Evolutionary conservation across 2,329 filamentous ascomycete genomes (phyloP).

Genomic region (Aspergillus sp.): DNA sequence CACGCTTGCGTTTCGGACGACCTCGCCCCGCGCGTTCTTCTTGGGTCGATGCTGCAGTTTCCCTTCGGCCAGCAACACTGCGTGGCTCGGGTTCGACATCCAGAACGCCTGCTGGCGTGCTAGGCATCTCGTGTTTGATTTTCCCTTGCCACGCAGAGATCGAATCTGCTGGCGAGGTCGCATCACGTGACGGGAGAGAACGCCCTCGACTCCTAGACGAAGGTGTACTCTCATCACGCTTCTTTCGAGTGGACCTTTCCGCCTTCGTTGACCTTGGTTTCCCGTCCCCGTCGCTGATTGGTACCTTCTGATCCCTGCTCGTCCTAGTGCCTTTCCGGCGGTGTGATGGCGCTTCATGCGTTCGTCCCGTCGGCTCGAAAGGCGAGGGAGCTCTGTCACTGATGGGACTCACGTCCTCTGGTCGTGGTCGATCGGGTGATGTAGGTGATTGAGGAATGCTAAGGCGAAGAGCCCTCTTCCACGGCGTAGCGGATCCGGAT

Average conservation of each 20-base stretch:
- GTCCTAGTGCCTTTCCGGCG: slow-evolving; percentile 11
- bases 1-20: slow-evolving; percentile 36
- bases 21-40: slow-evolving; percentile 23
- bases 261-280: slow-evolving; percentile 9
- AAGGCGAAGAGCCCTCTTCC: slow-evolving; percentile 33
- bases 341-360: slow-evolving; percentile 16
- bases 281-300: too few relatives aligned
- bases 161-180: slow-evolving; percentile 17
- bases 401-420: slow-evolving; percentile 40
- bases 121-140: slow-evolving; percentile 27
- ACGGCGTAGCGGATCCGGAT: slow-evolving; percentile 35
- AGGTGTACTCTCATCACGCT: slow-evolving; percentile 26
- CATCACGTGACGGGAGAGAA: slow-evolving; percentile 30
- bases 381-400: slow-evolving; percentile 36
- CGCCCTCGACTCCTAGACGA: slow-evolving; percentile 31
- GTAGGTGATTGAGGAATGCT: slow-evolving; percentile 29
- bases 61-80: slow-evolving; percentile 21
- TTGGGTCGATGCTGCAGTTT: not conserved
- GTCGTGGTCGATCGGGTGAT: slow-evolving; percentile 34
- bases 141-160: slow-evolving; percentile 9
- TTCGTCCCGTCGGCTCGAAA: slow-evolving; percentile 19
- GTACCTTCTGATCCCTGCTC: slow-evolving; percentile 9
- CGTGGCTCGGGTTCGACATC: slow-evolving; percentile 27
- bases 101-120: slow-evolving; percentile 25
- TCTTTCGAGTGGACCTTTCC: slow-evolving; percentile 21